Evolutionary conservation across 352 stramenopile species (phyloP).

Genomic region (Elongisporangium undulatum): DNA sequence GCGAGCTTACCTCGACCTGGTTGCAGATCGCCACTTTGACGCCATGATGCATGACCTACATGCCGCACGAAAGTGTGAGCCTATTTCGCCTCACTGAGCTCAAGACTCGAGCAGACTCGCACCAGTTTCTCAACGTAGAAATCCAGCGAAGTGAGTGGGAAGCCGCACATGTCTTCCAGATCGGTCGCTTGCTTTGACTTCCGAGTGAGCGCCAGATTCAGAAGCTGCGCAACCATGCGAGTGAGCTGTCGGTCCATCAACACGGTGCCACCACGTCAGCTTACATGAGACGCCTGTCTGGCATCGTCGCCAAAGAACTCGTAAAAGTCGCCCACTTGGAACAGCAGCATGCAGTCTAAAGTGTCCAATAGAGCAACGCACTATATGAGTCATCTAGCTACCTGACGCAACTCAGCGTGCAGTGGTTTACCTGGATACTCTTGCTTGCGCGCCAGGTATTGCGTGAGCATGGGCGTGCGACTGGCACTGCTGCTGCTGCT

Average conservation of each 20-base stretch:
- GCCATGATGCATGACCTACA: constrained; percentile 75
- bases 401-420: neutral
- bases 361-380: neutral
- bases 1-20: constrained; percentile 65
- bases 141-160: constrained; percentile 65
- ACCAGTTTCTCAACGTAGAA: constrained; percentile 82
- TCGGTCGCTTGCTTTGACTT: constrained; percentile 55
- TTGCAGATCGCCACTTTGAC: constrained; percentile 84
- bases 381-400: neutral
- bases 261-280: neutral
- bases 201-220: constrained; percentile 66
- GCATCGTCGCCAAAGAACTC: constrained; percentile 82
- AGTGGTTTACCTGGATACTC: constrained; percentile 52
- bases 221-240: constrained; percentile 25
- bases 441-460: constrained; percentile 73
- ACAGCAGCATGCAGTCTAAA: constrained; percentile 75
- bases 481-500: neutral
- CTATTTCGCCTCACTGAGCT: neutral
- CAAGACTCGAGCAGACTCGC: constrained; percentile 3
- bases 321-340: constrained; percentile 84
- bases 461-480: constrained; percentile 59
- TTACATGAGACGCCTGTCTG: constrained; percentile 58
- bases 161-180: constrained; percentile 74
- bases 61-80: neutral
- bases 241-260: neutral